phyloP scores from a whole-genome alignment of 2,329 filamentous ascomycete species.

The Ascochyta rabiei region DNA sequence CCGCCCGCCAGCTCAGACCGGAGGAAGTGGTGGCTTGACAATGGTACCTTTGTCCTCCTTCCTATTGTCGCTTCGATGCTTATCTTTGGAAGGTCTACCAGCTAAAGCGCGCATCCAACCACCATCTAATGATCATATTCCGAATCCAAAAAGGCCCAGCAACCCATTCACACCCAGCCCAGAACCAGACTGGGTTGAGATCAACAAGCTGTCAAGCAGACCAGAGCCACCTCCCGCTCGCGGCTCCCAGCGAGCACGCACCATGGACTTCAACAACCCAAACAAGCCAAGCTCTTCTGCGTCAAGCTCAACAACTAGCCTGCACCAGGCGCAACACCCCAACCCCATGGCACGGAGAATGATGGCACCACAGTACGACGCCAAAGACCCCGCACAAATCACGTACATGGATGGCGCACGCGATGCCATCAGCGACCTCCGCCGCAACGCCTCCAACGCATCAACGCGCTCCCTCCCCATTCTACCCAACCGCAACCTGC shows the following conservation, averaged over 20 bases:
- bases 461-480: slow-evolving; percentile 42
- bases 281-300: slow-evolving; percentile 10
- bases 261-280: slow-evolving; percentile 37
- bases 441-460: slow-evolving; percentile 31
- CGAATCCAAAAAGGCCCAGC: slow-evolving; percentile 75
- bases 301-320: slow-evolving; percentile 27
- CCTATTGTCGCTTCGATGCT: slow-evolving; percentile 30
- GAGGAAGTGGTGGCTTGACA: slow-evolving; percentile 70
- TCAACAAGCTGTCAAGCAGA: slow-evolving; percentile 36
- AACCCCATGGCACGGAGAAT: slow-evolving; percentile 38
- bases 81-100: slow-evolving; percentile 62
- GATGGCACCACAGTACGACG: slow-evolving; percentile 38
- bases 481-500: slow-evolving; percentile 15
- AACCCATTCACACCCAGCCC: slow-evolving; percentile 80
- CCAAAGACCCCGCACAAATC: slow-evolving; percentile 27
- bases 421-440: slow-evolving; percentile 26
- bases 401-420: slow-evolving; percentile 30
- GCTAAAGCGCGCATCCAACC: slow-evolving; percentile 75
- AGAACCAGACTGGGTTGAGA: slow-evolving; percentile 82
- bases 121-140: slow-evolving; percentile 65
- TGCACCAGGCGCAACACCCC: slow-evolving; percentile 21
- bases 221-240: slow-evolving; percentile 43
- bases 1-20: slow-evolving; percentile 67
- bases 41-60: slow-evolving; percentile 63
- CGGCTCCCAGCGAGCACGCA: slow-evolving; percentile 37